Evolutionary conservation across 305 asterid species (phyloP).

Genomic region (Fraxinus angustifolia): DNA sequence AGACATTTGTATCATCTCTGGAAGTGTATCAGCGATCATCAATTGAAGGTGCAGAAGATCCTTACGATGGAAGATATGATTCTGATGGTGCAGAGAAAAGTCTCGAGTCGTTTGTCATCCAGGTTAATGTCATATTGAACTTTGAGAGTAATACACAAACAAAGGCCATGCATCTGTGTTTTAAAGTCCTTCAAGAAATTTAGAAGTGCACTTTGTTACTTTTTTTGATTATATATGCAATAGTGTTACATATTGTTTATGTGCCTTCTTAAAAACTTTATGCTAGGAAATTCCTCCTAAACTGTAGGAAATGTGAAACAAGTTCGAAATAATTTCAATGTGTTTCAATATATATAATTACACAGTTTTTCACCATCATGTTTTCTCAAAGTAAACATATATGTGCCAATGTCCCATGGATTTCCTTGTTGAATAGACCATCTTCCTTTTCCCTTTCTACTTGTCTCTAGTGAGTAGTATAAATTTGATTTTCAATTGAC

Average conservation of each 20-base stretch:
- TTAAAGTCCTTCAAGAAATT: background rate
- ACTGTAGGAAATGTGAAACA: background rate
- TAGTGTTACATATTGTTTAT: background rate
- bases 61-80: constrained; percentile 93
- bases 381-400: background rate
- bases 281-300: background rate
- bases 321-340: background rate
- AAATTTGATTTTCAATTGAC: background rate
- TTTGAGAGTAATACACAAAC: background rate
- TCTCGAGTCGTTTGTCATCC: constrained; percentile 83
- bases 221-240: background rate
- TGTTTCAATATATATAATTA: background rate
- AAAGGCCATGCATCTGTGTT: background rate
- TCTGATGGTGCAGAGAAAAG: constrained; percentile 91
- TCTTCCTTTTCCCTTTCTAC: background rate
- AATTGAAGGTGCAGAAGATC: constrained; percentile 73
- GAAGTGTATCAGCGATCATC: constrained; percentile 72
- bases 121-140: constrained; percentile 42
- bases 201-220: background rate
- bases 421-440: background rate
- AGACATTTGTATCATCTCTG: constrained; percentile 77
- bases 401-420: background rate
- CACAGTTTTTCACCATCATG: background rate
- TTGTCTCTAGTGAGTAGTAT: background rate
- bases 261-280: background rate